Evolutionary conservation across 2,329 filamentous ascomycete species (phyloP).

Genomic region (Zarea fungicola): DNA sequence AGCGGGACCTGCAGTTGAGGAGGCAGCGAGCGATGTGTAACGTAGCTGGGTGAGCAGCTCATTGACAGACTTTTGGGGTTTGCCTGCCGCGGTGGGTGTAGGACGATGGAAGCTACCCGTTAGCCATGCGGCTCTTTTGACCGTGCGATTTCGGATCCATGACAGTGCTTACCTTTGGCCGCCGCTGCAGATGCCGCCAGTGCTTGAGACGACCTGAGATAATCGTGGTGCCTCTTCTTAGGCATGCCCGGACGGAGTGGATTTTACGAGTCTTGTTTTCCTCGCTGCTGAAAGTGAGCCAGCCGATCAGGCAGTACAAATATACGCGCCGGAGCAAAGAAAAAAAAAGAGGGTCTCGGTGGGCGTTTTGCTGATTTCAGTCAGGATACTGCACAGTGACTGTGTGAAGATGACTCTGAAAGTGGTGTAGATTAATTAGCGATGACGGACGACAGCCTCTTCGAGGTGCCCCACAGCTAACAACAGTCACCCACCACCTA

Average conservation of each 20-base stretch:
- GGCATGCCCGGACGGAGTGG: constrained; percentile 43
- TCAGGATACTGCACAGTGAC: not conserved
- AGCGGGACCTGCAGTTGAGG: constrained; percentile 21
- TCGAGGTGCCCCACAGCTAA: too few relatives aligned
- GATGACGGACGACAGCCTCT: not conserved
- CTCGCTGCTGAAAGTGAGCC: not conserved
- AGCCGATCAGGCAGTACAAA: not conserved
- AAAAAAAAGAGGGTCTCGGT: not conserved
- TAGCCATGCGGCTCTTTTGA: constrained; percentile 17
- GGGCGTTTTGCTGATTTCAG: not conserved
- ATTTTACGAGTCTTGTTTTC: not conserved
- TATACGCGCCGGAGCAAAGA: not conserved
- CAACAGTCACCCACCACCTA: too few relatives aligned
- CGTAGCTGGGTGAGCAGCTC: constrained; percentile 54
- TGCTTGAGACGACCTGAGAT: constrained; percentile 48
- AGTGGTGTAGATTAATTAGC: not conserved
- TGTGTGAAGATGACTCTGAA: not conserved
- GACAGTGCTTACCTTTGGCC: constrained; percentile 4
- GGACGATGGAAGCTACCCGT: not conserved
- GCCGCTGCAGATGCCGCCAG: constrained; percentile 40
- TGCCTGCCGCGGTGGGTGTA: constrained; percentile 24
- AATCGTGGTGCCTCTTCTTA: constrained; percentile 57
- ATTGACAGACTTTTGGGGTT: constrained; percentile 45
- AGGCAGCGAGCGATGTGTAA: constrained; percentile 33
- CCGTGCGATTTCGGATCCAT: constrained; percentile 17